phyloP scores from a whole-genome alignment of 2,329 filamentous ascomycete species.

The Pezizomycotina sp. region DNA sequence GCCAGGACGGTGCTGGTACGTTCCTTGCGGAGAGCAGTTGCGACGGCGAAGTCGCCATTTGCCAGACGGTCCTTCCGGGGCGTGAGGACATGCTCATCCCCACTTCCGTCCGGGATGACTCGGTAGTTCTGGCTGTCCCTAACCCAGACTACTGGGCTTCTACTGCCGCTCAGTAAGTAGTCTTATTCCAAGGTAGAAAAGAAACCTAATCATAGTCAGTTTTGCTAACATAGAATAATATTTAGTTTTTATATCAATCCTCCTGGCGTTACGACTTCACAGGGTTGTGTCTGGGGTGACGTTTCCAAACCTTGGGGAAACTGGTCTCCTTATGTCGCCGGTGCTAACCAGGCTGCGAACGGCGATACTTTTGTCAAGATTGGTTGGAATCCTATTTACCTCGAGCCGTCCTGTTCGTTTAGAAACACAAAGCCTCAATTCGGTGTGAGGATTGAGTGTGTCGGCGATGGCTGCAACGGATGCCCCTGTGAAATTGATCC shows the following conservation, averaged over 20 bases:
- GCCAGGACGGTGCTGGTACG: conserved; percentile 49
- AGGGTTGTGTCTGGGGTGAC: conserved; percentile 58
- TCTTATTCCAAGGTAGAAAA: neutral
- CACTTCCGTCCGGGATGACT: conserved; percentile 42
- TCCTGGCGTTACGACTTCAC: conserved; percentile 43
- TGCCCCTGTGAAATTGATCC: conserved; percentile 60
- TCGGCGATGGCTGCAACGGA: conserved; percentile 48
- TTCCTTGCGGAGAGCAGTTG: conserved; percentile 49
- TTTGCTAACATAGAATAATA: conserved; percentile 15
- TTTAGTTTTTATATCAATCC: conserved; percentile 60
- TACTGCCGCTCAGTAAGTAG: conserved; percentile 56
- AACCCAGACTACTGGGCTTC: conserved; percentile 51
- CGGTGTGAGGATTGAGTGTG: conserved; percentile 55
- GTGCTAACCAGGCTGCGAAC: conserved; percentile 49
- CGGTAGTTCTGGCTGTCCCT: conserved; percentile 48
- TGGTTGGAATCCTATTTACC: conserved; percentile 61
- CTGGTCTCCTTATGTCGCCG: conserved; percentile 62
- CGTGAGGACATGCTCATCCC: conserved; percentile 72
- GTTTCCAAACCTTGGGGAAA: conserved; percentile 48
- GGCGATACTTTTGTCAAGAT: conserved; percentile 60
- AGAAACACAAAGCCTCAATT: conserved; percentile 44
- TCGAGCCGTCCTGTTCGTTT: conserved; percentile 37
- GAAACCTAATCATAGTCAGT: conserved; percentile 18
- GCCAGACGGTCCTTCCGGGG: conserved; percentile 62
- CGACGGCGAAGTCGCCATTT: conserved; percentile 48